phyloP scores from a whole-genome alignment of 805 yeast species.

The Yamadazyma scolyti region DNA sequence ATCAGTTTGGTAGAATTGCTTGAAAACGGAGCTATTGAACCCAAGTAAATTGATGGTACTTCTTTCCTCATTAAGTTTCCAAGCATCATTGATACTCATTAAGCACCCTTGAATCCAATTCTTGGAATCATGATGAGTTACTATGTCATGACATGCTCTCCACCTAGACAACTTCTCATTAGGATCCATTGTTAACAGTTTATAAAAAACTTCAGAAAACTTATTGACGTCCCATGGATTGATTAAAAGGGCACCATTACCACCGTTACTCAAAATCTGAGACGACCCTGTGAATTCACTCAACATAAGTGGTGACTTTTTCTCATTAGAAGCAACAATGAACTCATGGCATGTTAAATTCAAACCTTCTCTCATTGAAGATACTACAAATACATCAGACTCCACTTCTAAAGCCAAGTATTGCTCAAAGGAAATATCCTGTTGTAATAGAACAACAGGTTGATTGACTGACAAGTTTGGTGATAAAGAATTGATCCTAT shows the following conservation, averaged over 20 bases:
- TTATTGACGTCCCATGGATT: slow-evolving; percentile 87
- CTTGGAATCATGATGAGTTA: slow-evolving; percentile 64
- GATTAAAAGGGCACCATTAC: slow-evolving; percentile 66
- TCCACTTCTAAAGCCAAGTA: slow-evolving; percentile 82
- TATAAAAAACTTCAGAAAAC: slow-evolving; percentile 59
- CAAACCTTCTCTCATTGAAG: slow-evolving; percentile 95
- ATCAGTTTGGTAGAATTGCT: slow-evolving; percentile 21
- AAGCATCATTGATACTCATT: slow-evolving; percentile 44
- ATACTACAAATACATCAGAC: slow-evolving; percentile 84
- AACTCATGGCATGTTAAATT: slow-evolving; percentile 95
- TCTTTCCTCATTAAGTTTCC: slow-evolving; percentile 29
- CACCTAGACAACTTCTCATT: slow-evolving; percentile 62
- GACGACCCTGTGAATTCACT: slow-evolving; percentile 97
- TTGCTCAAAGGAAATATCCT: slow-evolving; percentile 85
- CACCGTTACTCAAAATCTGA: slow-evolving; percentile 50
- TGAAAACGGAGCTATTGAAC: slow-evolving; percentile 31
- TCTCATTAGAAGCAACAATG: slow-evolving; percentile 65
- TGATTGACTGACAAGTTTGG: slow-evolving; percentile 68
- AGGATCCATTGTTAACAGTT: slow-evolving; percentile 60
- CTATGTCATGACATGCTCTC: slow-evolving; percentile 55
- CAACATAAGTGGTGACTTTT: slow-evolving; percentile 76
- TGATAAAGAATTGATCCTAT: slow-evolving; percentile 76
- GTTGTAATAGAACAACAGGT: slow-evolving; percentile 84
- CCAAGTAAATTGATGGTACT: slow-evolving; percentile 21
- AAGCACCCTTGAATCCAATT: slow-evolving; percentile 68